Evolutionary conservation across 129 eudicot genomes (phyloP), one percentile per base, ranked within the genome.

Genomic region (Flaveria sonorensis): DNA sequence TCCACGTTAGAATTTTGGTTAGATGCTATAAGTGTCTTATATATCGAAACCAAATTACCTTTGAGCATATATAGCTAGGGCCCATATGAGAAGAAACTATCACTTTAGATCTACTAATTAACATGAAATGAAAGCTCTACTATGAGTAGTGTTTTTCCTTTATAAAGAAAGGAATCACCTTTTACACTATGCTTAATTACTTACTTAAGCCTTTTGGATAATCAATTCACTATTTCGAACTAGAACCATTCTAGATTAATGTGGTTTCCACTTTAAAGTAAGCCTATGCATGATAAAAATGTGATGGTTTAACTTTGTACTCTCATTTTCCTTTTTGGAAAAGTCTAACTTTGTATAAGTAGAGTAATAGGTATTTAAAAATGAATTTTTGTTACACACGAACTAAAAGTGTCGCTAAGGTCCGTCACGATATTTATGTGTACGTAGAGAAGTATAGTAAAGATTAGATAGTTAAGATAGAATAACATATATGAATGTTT

Each of bases 131-230:
- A 70, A 78, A 78, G 82, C 71, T 71, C 67, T 51, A 72, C 16
- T 79, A 72, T 79, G 73, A 63, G 53, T 50, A 40, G 74, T 71
- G 61, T 80, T 80, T 77, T 62, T 51, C 30, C 73, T 72, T 72
- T 63, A 72, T 63, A 72, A 79, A 79, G 68, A 79, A 62, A 71
- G 77, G 73, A 79, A 79, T 79, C 70, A 57, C 50, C 77, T 79
- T 79, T 72, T n/a, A 64, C 73, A 79, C 78, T 71, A 79, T 79
- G 78, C 68, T 52, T 79, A 64, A 64, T 72, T 55, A 51, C n/a
- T n/a, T n/a, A n/a, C 56, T 72, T 72, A 71, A 62, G 72, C 42
- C 43, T 76, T n/a, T 61, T 71, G 72, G 72, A 63, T 62, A 50
- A 71, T 64, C 68, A 63, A 51, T 40, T 71, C 67, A 79, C 46